Percentiles rank a stretch among this genome's conserved stretches.
Evolutionary conservation across 129 eudicot genomes (phyloP).

Genomic region (Flaveria brownii): DNA sequence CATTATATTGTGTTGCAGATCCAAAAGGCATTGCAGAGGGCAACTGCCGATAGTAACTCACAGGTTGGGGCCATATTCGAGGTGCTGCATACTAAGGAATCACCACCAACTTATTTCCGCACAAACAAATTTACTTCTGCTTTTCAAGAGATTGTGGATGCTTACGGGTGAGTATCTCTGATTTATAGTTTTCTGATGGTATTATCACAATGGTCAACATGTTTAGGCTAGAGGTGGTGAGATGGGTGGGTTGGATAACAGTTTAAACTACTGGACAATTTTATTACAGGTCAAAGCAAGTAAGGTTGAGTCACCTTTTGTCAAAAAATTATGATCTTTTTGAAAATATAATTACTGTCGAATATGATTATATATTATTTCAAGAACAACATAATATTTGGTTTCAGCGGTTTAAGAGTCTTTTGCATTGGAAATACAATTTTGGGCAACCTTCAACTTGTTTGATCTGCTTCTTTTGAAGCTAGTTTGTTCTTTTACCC

Average conservation of each 20-base stretch:
- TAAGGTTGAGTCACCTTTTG: not conserved
- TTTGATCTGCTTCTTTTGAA: slow-evolving; percentile 2
- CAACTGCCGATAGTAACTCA: slow-evolving; percentile 72
- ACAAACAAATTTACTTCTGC: slow-evolving; percentile 83
- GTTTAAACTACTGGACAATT: not conserved
- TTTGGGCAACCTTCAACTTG: not conserved
- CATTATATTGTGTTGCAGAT: slow-evolving; percentile 48
- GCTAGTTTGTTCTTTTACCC: not conserved
- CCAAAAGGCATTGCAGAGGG: slow-evolving; percentile 60
- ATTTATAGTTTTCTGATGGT: not conserved
- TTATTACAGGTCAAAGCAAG: not conserved
- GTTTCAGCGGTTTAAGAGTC: not conserved
- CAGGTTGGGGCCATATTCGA: slow-evolving; percentile 82
- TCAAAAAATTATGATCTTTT: not conserved
- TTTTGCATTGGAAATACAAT: not conserved
- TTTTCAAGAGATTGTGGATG: slow-evolving; percentile 90
- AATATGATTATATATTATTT: not conserved
- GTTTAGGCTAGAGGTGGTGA: not conserved
- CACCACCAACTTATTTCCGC: slow-evolving; percentile 83
- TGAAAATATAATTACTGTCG: not conserved
- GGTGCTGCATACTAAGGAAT: slow-evolving; percentile 63
- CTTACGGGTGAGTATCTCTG: slow-evolving; percentile 80
- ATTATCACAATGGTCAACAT: not conserved
- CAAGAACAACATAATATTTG: not conserved
- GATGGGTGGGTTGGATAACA: not conserved